phyloP scores from a whole-genome alignment of 2,329 filamentous ascomycete species.

The Alternaria arborescens region DNA sequence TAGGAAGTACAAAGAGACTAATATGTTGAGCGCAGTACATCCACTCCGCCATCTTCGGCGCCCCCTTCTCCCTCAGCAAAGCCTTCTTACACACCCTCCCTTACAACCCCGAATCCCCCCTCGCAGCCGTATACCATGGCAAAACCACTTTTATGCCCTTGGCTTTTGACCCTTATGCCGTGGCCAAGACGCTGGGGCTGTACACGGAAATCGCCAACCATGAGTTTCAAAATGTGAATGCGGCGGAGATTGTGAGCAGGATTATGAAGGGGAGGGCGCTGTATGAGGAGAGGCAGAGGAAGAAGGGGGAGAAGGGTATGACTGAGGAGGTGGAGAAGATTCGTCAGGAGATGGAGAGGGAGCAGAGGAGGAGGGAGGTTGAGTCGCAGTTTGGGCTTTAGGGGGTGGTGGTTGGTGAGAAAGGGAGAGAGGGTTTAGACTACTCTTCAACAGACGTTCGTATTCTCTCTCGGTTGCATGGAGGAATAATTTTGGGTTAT shows the following conservation, averaged over 20 bases:
- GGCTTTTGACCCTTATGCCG: conserved; percentile 70
- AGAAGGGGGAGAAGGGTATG: conserved; percentile 86
- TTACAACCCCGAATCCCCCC: conserved; percentile 63
- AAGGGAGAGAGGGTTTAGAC: too few relatives aligned
- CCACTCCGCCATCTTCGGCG: conserved; percentile 85
- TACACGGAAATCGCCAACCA: conserved; percentile 82
- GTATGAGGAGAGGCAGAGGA: conserved; percentile 90
- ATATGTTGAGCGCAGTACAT: conserved; percentile 69
- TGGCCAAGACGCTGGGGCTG: conserved; percentile 82
- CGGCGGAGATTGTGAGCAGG: conserved; percentile 86
- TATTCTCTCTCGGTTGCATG: too few relatives aligned
- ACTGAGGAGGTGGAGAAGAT: conserved; percentile 66
- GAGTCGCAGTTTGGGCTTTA: conserved; percentile 51
- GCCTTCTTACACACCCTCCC: conserved; percentile 78
- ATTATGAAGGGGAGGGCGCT: conserved; percentile 86
- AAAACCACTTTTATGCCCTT: conserved; percentile 86
- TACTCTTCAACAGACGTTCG: not conserved
- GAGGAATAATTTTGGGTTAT: too few relatives aligned
- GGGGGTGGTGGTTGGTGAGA: not conserved
- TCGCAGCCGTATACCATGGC: conserved; percentile 87
- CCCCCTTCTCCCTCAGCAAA: conserved; percentile 85
- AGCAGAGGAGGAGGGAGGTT: conserved; percentile 49
- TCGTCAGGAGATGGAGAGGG: conserved; percentile 50
- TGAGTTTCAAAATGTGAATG: conserved; percentile 86
- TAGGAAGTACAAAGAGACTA: not conserved